These are phyloP conservation scores for Zanthoxylum bungeanum DNA, from an alignment of 345 rosid genomes.

Conservation along the genomic window DNA sequence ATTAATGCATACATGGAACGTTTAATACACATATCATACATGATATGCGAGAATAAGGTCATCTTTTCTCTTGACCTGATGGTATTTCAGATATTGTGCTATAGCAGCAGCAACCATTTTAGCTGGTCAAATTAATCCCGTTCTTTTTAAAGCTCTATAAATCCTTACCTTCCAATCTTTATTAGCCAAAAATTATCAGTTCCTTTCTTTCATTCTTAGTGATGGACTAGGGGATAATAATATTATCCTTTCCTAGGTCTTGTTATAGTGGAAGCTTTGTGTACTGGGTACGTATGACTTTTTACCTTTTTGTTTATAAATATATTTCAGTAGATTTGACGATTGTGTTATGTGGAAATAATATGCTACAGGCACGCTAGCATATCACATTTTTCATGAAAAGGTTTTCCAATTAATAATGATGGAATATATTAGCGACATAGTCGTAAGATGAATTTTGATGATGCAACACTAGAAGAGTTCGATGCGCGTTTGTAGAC, in stretches of 20 bases:
- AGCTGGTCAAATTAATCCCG: slow-evolving; percentile 76
- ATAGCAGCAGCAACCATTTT: slow-evolving; percentile 80
- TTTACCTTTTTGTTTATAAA: too few species aligned
- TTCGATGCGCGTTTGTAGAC: too few species aligned
- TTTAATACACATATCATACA: too few species aligned
- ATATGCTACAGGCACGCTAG: slow-evolving; percentile 73
- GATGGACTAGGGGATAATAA: neutral
- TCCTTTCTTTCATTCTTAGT: neutral
- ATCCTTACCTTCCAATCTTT: neutral
- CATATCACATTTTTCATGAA: slow-evolving; percentile 92
- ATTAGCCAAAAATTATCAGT: slow-evolving; percentile 3
- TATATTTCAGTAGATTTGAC: neutral
- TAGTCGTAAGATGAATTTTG: too few species aligned
- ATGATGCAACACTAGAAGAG: too few species aligned
- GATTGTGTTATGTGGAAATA: slow-evolving; percentile 3
- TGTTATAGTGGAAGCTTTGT: too few species aligned
- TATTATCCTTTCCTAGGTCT: too few species aligned
- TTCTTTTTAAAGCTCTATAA: slow-evolving; percentile 87
- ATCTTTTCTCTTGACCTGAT: slow-evolving; percentile 29
- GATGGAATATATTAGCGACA: too few species aligned
- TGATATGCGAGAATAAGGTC: too few species aligned
- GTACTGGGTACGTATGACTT: too few species aligned
- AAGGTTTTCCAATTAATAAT: too few species aligned
- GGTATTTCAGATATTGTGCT: slow-evolving; percentile 65
- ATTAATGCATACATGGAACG: too few species aligned